Evolutionary conservation across 106 monocot species (phyloP).

Genomic region (Acorus gramineus): DNA sequence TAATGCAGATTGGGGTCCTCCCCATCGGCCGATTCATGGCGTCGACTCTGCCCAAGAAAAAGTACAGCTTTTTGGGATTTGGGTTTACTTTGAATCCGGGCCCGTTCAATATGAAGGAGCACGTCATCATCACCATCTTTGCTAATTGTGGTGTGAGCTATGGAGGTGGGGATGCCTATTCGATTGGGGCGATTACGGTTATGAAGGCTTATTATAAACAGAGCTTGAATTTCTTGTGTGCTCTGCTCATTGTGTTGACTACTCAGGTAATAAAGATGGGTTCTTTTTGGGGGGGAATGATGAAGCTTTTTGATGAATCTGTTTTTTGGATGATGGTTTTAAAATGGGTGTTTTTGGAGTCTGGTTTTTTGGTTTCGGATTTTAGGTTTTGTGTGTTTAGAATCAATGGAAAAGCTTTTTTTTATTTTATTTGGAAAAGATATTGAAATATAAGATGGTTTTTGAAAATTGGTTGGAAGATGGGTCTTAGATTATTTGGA

Average conservation of each 20-base stretch:
- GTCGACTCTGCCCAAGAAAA: constrained; percentile 34
- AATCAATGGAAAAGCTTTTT: not conserved
- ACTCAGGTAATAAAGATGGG: constrained; percentile 40
- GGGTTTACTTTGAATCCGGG: constrained; percentile 75
- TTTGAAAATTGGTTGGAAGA: too few relatives aligned
- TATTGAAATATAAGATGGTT: too few relatives aligned
- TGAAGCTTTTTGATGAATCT: too few relatives aligned
- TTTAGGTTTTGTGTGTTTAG: not conserved
- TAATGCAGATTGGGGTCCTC: constrained; percentile 69
- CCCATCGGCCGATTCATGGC: constrained; percentile 86
- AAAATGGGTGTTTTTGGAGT: too few relatives aligned
- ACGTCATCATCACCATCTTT: constrained; percentile 84
- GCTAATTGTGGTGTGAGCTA: constrained; percentile 77
- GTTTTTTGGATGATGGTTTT: too few relatives aligned
- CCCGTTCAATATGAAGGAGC: constrained; percentile 92
- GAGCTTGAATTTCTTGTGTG: constrained; percentile 52
- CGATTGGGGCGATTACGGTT: constrained; percentile 82
- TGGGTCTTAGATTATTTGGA: too few relatives aligned
- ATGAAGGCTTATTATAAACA: constrained; percentile 92
- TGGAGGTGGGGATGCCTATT: constrained; percentile 84
- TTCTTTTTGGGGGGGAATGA: not conserved
- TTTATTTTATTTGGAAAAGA: too few relatives aligned
- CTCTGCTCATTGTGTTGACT: constrained; percentile 70
- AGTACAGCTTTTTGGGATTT: constrained; percentile 28
- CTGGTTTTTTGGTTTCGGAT: not conserved